Base-by-base conservation (phyloP, 129 eudicot genomes). In the Logfia minima region DNA sequence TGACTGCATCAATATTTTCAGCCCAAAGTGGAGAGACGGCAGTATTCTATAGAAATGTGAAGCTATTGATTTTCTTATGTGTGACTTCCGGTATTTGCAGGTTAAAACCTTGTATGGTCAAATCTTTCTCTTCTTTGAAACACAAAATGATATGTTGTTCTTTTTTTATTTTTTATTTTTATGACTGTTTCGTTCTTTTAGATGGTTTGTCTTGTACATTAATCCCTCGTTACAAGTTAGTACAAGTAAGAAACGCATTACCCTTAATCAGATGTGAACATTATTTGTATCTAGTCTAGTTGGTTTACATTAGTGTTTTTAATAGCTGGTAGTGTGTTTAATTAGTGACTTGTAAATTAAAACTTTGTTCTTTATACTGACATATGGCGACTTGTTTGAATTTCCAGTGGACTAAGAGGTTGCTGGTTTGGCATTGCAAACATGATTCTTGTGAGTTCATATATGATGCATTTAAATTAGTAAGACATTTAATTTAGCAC, bases 1-100 rank as follows among this genome's bases (percentile, higher is more conserved):
- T 94, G 86, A 94, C 98, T 48, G 98, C 98, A 65, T 94, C 98
- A 6, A 91, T 94, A 75, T 94, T 94, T 82, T 86, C 98, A 37
- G 98, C 98, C 19, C 98, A 94, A 87, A 91, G 97, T 86, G 87
- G 91, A 61, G 71, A 84, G 45, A 72, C 87, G n/a, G 37, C 86
- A 11, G 85, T 89, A 56, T 94, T 94, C 75, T 89, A 75, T 61
- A 71, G 77, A 77, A 94, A 91, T 81, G 93, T 94, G 79, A 84
- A 85, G 74, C 80, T 94, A 66, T 82, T 94, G 84, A 68, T 86
- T 70, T 23, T 87, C 72, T 82, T 94, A 68, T 91, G 96, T 71
- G 71, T 91, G 79, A 83, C 86, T 72, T 87, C 98, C 2, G 96
- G 90, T 85, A 89, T 94, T 67, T 89, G 96, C 98, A 94, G 98